phyloP scores from a whole-genome alignment of 2,329 filamentous ascomycete genomes.

The Sphaerulina musiva region DNA sequence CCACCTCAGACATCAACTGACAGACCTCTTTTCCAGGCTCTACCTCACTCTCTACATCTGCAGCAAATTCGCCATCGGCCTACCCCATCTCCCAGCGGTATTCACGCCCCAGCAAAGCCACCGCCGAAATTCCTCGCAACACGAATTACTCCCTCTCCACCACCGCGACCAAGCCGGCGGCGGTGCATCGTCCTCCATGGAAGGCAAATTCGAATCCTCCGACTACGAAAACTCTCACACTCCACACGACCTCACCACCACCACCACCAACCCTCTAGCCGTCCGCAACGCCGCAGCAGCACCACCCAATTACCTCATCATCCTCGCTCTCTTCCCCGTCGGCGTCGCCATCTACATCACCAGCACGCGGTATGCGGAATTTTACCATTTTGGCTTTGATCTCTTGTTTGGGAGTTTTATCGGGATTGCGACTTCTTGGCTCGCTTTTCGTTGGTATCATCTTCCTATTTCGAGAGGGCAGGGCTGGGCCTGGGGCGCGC shows the following conservation, averaged over 20 bases:
- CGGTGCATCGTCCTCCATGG: slow-evolving; percentile 12
- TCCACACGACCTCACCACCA: too few relatives aligned
- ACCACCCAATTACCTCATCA: slow-evolving; percentile 65
- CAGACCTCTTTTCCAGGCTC: slow-evolving; percentile 35
- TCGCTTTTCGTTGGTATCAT: slow-evolving; percentile 81
- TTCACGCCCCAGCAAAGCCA: slow-evolving; percentile 32
- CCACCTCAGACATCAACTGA: too few relatives aligned
- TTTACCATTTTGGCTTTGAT: slow-evolving; percentile 87
- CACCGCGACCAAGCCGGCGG: slow-evolving; percentile 21
- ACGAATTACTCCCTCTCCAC: slow-evolving; percentile 27
- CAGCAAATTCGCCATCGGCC: slow-evolving; percentile 68
- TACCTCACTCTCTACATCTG: slow-evolving; percentile 85
- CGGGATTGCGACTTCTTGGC: slow-evolving; percentile 62
- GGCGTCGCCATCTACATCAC: slow-evolving; percentile 32
- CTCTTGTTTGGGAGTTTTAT: slow-evolving; percentile 79
- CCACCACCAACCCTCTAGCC: slow-evolving; percentile 33
- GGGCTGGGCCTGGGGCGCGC: slow-evolving; percentile 83
- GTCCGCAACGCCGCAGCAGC: slow-evolving; percentile 65
- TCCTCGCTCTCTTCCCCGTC: slow-evolving; percentile 19
- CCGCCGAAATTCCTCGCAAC: slow-evolving; percentile 10
- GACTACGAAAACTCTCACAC: not conserved
- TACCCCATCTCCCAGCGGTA: slow-evolving; percentile 58
- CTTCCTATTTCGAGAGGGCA: slow-evolving; percentile 69
- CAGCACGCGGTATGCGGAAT: slow-evolving; percentile 81
- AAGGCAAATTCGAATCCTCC: slow-evolving; percentile 12